A percentile compares a stretch with the other conserved stretches of the same genome.
These are phyloP conservation scores for Tulasnella sp. DNA, from an alignment of 768 basidiomycete species.

Conservation along the genomic window DNA sequence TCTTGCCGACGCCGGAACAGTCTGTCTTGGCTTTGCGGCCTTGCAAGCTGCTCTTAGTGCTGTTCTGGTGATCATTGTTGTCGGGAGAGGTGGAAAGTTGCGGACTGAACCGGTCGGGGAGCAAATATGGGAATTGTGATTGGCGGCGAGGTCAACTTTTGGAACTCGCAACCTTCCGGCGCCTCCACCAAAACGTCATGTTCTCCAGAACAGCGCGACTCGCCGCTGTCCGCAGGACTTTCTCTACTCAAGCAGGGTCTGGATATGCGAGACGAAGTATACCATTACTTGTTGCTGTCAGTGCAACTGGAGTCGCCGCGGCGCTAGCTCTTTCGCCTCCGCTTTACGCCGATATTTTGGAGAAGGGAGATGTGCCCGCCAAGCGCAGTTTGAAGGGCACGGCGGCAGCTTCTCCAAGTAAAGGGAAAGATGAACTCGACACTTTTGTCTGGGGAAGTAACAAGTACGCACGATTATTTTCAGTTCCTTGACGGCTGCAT, in stretches of 20 bases:
- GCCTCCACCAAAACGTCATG: not conserved
- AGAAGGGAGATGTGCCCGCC: constrained; percentile 1
- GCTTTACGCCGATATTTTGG: constrained; percentile 16
- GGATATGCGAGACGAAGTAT: not conserved
- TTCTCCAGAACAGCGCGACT: not conserved
- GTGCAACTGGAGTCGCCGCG: not conserved
- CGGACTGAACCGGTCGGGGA: constrained; percentile 4
- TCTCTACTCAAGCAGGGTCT: not conserved
- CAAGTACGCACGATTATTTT: constrained; percentile 43
- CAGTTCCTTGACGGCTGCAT: not conserved
- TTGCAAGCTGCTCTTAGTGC: constrained; percentile 28
- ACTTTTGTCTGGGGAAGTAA: constrained; percentile 75
- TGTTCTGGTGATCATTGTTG: constrained; percentile 8
- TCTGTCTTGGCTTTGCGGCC: constrained; percentile 34
- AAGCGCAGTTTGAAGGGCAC: not conserved
- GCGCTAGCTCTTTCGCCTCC: not conserved
- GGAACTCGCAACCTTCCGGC: constrained; percentile 11
- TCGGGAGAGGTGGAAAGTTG: not conserved
- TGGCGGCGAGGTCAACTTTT: constrained; percentile 18
- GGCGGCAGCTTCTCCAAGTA: not conserved
- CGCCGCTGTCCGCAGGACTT: not conserved
- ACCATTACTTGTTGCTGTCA: not conserved
- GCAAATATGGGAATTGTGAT: constrained; percentile 18
- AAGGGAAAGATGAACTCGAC: constrained; percentile 39
- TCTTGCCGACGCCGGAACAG: constrained; percentile 31